Conservation (phyloP, 768 basidiomycete species). For the Rhodosporidiobolus odoratus region DNA sequence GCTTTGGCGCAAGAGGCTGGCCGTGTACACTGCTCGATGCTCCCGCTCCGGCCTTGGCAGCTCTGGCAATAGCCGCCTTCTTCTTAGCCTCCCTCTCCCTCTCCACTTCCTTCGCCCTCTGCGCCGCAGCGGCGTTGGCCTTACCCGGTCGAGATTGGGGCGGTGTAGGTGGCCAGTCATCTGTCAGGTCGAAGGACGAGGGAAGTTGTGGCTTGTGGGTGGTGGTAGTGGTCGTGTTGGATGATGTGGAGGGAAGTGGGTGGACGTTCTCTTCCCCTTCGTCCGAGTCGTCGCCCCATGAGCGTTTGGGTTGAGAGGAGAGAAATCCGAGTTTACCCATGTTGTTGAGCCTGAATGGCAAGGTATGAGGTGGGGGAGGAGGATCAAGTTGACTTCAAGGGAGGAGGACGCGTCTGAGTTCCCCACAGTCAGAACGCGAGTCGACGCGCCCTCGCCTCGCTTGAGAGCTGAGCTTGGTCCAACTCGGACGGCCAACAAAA, state of each 20-base stretch:
- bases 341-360: background rate
- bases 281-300: constrained; percentile 23
- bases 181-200: constrained; percentile 3
- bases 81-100: background rate
- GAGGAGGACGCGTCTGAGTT: background rate
- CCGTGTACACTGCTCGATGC: background rate
- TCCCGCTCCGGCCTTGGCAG: background rate
- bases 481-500: background rate
- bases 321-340: constrained; percentile 4
- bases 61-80: background rate
- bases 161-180: constrained; percentile 35
- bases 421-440: no score
- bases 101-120: background rate
- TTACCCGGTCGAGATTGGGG: constrained; percentile 8
- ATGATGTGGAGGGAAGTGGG: background rate
- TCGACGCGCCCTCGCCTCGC: no score
- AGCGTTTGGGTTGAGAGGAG: constrained; percentile 33
- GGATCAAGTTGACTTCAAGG: background rate
- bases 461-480: no score
- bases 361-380: background rate
- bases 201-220: background rate
- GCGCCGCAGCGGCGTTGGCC: background rate
- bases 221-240: background rate
- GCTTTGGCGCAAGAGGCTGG: background rate
- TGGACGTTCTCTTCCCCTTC: constrained; percentile 22